Conservation (phyloP, 768 basidiomycete genomes). For the Crucibulum laeve region DNA sequence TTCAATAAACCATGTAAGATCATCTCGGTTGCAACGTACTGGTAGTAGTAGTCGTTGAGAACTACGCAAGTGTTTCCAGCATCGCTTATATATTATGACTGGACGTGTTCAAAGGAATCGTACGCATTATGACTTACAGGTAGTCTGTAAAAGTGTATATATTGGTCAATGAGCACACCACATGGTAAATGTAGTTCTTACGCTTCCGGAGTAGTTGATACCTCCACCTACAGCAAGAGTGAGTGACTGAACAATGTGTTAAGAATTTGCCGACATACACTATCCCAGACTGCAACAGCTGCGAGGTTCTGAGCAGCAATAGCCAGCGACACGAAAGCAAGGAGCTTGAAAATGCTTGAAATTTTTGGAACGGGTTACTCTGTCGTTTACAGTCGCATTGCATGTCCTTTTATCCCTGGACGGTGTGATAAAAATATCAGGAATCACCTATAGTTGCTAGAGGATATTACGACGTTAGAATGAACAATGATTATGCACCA, state of each 20-base stretch:
- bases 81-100: conserved; percentile 16
- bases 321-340: conserved; percentile 18
- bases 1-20: background rate
- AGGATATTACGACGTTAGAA: background rate
- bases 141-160: conserved; percentile 9
- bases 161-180: background rate
- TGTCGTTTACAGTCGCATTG: too few species aligned
- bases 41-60: conserved; percentile 22
- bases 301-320: conserved; percentile 9
- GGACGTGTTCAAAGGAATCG: background rate
- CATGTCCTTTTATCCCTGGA: background rate
- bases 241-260: background rate
- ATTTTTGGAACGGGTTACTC: background rate
- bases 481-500: background rate
- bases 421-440: background rate
- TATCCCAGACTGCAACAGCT: conserved; percentile 30
- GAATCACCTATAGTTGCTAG: background rate
- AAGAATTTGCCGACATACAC: conserved; percentile 18
- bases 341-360: conserved; percentile 16
- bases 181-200: conserved; percentile 8
- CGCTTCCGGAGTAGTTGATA: conserved; percentile 26
- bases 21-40: conserved; percentile 10
- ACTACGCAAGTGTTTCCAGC: conserved; percentile 25
- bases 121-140: conserved; percentile 11
- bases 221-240: conserved; percentile 18